phyloP scores from a whole-genome alignment of 805 yeast genomes.

The Spathaspora girioi region DNA sequence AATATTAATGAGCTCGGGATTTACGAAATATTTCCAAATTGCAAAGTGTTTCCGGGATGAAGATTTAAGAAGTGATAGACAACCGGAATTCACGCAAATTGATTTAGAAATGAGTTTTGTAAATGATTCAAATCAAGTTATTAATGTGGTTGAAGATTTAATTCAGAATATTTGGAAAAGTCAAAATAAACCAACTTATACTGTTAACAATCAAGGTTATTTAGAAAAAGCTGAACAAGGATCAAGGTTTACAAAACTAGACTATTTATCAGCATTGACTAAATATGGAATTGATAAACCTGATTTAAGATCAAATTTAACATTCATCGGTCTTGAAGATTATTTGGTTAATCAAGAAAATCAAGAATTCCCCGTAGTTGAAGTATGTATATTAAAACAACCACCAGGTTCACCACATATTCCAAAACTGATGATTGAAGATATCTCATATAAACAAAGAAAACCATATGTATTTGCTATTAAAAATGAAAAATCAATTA shows the following conservation, averaged over 20 bases:
- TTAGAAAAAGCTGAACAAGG: constrained; percentile 20
- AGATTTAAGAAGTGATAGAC: constrained; percentile 90
- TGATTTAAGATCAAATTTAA: constrained; percentile 65
- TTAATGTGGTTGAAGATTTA: constrained; percentile 55
- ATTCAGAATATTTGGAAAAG: constrained; percentile 55
- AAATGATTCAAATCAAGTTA: constrained; percentile 60
- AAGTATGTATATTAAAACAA: constrained; percentile 60
- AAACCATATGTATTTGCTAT: constrained; percentile 58
- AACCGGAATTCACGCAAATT: constrained; percentile 97
- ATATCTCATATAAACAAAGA: constrained; percentile 48
- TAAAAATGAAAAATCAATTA: constrained; percentile 32
- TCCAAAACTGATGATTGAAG: constrained; percentile 38
- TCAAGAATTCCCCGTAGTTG: constrained; percentile 62
- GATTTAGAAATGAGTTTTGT: constrained; percentile 93
- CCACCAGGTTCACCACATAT: constrained; percentile 36
- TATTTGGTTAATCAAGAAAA: constrained; percentile 28
- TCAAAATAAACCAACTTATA: constrained; percentile 34
- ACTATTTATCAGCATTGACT: constrained; percentile 66
- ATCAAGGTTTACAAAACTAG: constrained; percentile 36
- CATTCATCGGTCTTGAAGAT: constrained; percentile 46
- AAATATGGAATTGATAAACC: constrained; percentile 93
- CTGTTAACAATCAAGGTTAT: constrained; percentile 25
- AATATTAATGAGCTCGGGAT: constrained; percentile 89
- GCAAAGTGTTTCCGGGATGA: constrained; percentile 97
- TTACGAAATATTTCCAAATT: constrained; percentile 79